A percentile compares a stretch with the other conserved stretches of the same genome.
Evolutionary conservation across 2,329 filamentous ascomycete species (phyloP).

Genomic region (Pseudogymnoascus sp.): DNA sequence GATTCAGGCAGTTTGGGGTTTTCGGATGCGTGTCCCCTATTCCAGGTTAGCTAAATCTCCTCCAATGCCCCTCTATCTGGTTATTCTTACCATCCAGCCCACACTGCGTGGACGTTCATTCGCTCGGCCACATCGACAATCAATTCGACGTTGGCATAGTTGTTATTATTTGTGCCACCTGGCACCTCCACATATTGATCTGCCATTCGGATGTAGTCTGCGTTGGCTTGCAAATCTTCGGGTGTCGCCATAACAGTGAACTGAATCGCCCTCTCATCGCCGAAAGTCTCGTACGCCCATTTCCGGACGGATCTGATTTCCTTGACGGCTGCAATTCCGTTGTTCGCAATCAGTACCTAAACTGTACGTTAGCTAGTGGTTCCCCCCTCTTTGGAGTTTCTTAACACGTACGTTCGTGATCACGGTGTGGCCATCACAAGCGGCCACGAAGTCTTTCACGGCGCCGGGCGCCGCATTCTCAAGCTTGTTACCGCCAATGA

Average conservation of each 20-base stretch:
- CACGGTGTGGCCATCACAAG: conserved; percentile 88
- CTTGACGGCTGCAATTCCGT: conserved; percentile 98
- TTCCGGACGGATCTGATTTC: conserved; percentile 98
- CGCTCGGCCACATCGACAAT: conserved; percentile 98
- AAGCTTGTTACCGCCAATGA: conserved; percentile 89
- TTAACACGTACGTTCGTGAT: conserved; percentile 77
- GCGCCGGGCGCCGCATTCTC: conserved; percentile 72
- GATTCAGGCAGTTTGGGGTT: conserved; percentile 97
- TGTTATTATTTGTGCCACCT: conserved; percentile 99
- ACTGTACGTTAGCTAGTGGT: conserved; percentile 21
- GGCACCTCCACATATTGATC: conserved; percentile 99
- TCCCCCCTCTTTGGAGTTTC: not conserved
- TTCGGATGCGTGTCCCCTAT: conserved; percentile 92
- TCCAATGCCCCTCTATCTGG: not conserved
- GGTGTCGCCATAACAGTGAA: conserved; percentile 99
- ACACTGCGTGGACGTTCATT: conserved; percentile 96
- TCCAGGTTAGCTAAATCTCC: not conserved
- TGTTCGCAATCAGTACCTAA: conserved; percentile 97
- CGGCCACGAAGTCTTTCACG: conserved; percentile 92
- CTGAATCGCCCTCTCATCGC: conserved; percentile 95
- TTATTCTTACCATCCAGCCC: conserved; percentile 82
- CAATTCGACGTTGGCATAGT: conserved; percentile 98
- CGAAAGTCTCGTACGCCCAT: conserved; percentile 99
- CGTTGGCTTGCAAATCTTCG: conserved; percentile 93
- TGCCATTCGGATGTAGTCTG: conserved; percentile 98